Evolutionary conservation across 352 stramenopile genomes (phyloP).

Genomic region (Phytophthora litchii): DNA sequence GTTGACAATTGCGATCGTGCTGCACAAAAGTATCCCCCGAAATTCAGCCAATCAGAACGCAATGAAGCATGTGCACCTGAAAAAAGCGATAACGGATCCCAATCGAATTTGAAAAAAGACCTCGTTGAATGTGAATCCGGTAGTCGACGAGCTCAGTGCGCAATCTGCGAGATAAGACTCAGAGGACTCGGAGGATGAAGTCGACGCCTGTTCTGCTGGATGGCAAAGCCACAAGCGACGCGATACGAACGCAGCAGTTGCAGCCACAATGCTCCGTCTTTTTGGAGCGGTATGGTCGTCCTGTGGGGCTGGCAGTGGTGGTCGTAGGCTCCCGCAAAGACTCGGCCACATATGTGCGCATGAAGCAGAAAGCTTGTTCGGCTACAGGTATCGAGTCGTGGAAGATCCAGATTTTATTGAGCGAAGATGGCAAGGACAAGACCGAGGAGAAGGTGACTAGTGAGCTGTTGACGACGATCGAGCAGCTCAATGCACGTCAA

Average conservation of each 20-base stretch:
- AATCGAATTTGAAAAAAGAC: slow-evolving; percentile 9
- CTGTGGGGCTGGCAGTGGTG: slow-evolving; percentile 97
- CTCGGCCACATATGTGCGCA: slow-evolving; percentile 98
- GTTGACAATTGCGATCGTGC: slow-evolving; percentile 18
- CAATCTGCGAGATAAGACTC: slow-evolving; percentile 19
- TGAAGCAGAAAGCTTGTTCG: slow-evolving; percentile 98
- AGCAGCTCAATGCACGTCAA: slow-evolving; percentile 63
- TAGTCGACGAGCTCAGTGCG: slow-evolving; percentile 20
- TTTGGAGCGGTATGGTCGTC: slow-evolving; percentile 44
- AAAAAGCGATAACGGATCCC: slow-evolving; percentile 4
- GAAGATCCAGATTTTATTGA: slow-evolving; percentile 64
- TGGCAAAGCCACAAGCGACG: slow-evolving; percentile 88
- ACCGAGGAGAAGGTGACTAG: slow-evolving; percentile 16
- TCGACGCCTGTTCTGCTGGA: slow-evolving; percentile 46
- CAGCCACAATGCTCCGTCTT: slow-evolving; percentile 72
- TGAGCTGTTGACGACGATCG: slow-evolving; percentile 60
- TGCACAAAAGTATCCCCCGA: slow-evolving; percentile 7
- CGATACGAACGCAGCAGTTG: slow-evolving; percentile 86
- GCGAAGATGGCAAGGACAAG: slow-evolving; percentile 18
- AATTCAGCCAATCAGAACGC: slow-evolving; percentile 23
- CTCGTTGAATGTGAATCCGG: slow-evolving; percentile 16
- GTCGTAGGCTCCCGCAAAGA: slow-evolving; percentile 96
- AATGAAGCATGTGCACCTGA: background rate
- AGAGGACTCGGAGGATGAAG: slow-evolving; percentile 2
- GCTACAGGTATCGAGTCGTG: slow-evolving; percentile 94